Evolutionary conservation across 352 stramenopile species (phyloP).

Genomic region (Pythium grandisporangium): DNA sequence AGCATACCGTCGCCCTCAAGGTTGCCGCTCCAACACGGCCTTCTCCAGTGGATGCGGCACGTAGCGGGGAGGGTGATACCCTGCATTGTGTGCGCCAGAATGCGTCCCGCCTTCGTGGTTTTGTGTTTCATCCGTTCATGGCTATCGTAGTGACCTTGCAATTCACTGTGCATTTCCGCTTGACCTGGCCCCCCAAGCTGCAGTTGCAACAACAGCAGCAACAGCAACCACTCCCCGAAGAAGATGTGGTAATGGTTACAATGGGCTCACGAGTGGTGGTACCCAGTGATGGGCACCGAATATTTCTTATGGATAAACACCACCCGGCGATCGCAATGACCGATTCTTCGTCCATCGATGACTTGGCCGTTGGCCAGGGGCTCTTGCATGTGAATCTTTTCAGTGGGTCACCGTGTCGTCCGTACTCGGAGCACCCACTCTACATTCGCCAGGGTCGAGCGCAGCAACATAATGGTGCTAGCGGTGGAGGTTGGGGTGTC

Average conservation of each 20-base stretch:
- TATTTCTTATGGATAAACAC: constrained; percentile 63
- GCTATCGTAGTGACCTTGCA: constrained; percentile 82
- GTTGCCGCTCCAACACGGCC: too few species aligned
- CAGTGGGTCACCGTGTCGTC: constrained; percentile 43
- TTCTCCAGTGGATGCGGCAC: too few species aligned
- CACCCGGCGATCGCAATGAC: constrained; percentile 19
- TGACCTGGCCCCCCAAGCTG: constrained; percentile 54
- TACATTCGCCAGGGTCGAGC: constrained; percentile 50
- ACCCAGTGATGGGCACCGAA: constrained; percentile 64
- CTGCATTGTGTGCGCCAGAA: constrained; percentile 40
- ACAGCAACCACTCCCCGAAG: constrained; percentile 38
- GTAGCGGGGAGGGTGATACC: constrained; percentile 43
- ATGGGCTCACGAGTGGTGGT: constrained; percentile 57
- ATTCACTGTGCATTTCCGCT: constrained; percentile 78
- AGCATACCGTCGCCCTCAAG: constrained; percentile 63
- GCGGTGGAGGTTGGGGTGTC: too few species aligned
- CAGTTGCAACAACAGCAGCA: constrained; percentile 59
- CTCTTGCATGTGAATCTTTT: constrained; percentile 65
- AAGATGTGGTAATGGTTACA: constrained; percentile 71
- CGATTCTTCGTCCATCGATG: constrained; percentile 2
- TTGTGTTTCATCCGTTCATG: constrained; percentile 67
- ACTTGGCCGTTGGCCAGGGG: constrained; percentile 12
- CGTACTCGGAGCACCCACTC: constrained; percentile 67
- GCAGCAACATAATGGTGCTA: too few species aligned
- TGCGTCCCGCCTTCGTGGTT: constrained; percentile 51